Base-by-base conservation (phyloP, 2,329 filamentous ascomycete species). In the Lizonia empirigonia region DNA sequence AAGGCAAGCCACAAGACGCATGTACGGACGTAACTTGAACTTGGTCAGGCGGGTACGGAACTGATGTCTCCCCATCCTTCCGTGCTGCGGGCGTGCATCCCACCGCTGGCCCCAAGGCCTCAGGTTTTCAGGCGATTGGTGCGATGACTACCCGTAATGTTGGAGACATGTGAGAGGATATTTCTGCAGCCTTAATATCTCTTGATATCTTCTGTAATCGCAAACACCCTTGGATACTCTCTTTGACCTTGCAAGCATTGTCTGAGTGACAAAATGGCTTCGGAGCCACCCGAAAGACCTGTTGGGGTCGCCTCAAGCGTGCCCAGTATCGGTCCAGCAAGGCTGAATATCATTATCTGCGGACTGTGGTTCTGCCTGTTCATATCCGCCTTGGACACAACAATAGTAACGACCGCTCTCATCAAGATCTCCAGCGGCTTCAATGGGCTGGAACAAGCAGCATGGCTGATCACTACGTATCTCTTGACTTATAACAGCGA, bases 281-380 rank as follows among this genome's bases (percentile, higher is more conserved):
- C 30, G 5, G 29, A 29, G 13, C 22, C 29, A 1, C 9, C 41
- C 5, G 46, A 15, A 10, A 27, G 39, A 10, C 35, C 47, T 26
- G 19, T 20, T 19, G 33, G 44, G 12, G 22, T 40, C 32, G 36
- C 57, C 10, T 38, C 53, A 4, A 34, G 46, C n/a, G 50, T 63
- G n/a, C 53, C 61, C 4, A 61, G 22, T 19, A 62, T 70, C 27
- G 65, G 63, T 44, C 46, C 37, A 20, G 47, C 42, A 3, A 62
- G 62, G 39, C 53, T 70, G 30, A 59, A 70, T 10, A 45, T 65
- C 9, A 64, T 70, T 33, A 67, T 71, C 22, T 55, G 49, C 15
- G 67, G 66, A 20, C 46, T 72, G 16, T 71, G 65, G 65, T 54
- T 73, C 12, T 70, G 60, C 32, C 49, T 73, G 1, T 73, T 71